Conservation (phyloP, 2,329 filamentous ascomycete genomes). For the Fusarium chuoi region DNA sequence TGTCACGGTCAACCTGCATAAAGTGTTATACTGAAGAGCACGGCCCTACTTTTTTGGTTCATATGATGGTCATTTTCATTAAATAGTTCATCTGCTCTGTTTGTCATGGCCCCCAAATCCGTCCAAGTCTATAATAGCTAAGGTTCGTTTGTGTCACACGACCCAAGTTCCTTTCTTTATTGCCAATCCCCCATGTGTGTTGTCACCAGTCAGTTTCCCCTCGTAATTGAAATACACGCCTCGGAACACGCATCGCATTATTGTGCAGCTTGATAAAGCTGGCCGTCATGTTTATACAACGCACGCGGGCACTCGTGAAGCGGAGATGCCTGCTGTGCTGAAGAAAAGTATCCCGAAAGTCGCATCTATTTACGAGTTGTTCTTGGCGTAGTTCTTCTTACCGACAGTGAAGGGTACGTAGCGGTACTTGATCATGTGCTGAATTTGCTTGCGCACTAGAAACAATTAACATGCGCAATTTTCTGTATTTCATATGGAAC, state of each 20-base stretch:
- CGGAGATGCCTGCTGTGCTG: conserved; percentile 27
- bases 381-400: conserved; percentile 82
- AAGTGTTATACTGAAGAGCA: neutral
- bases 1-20: neutral
- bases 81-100: conserved; percentile 38
- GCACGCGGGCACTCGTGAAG: conserved; percentile 29
- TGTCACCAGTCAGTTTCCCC: conserved; percentile 27
- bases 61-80: conserved; percentile 41
- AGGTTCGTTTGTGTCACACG: conserved; percentile 18
- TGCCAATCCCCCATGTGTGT: conserved; percentile 26
- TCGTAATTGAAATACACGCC: conserved; percentile 40
- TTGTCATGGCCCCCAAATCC: conserved; percentile 30
- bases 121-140: conserved; percentile 42
- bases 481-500: conserved; percentile 51
- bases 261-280: conserved; percentile 40
- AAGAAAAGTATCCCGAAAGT: conserved; percentile 27
- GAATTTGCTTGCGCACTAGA: conserved; percentile 96
- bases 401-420: conserved; percentile 95
- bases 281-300: conserved; percentile 41
- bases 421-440: conserved; percentile 99
- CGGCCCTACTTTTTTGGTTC: neutral
- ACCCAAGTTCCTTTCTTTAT: conserved; percentile 12
- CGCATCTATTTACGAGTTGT: conserved; percentile 56
- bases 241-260: conserved; percentile 41
- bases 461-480: neutral